Percentiles rank a stretch among this genome's conserved stretches.
phyloP scores from a whole-genome alignment of 2,329 filamentous ascomycete species.

The Fusarium staphyleae region DNA sequence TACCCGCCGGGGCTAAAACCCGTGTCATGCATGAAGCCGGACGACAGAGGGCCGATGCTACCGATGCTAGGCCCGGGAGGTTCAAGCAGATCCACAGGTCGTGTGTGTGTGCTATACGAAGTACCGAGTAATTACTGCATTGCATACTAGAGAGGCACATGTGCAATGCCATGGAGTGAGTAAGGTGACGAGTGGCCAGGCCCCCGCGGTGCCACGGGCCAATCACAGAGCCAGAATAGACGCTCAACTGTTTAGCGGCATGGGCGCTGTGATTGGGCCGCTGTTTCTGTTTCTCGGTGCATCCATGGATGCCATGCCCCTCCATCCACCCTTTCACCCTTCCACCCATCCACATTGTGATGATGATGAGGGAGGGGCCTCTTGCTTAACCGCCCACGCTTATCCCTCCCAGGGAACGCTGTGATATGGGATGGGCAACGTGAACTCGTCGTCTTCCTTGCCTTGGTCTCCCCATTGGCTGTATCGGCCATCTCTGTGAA shows the following conservation, averaged over 20 bases:
- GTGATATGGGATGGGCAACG: constrained; percentile 35
- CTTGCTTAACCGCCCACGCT: constrained; percentile 39
- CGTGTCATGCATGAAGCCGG: constrained; percentile 40
- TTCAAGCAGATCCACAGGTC: constrained; percentile 39
- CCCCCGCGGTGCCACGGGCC: constrained; percentile 35
- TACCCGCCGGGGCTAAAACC: constrained; percentile 43
- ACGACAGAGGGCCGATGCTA: constrained; percentile 32
- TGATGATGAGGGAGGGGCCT: too few relatives aligned
- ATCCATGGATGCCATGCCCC: too few relatives aligned
- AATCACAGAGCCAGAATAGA: constrained; percentile 38
- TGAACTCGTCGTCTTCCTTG: constrained; percentile 36
- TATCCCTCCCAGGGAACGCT: constrained; percentile 18
- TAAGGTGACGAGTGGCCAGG: constrained; percentile 34
- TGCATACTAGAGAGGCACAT: too few relatives aligned
- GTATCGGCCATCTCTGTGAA: constrained; percentile 7
- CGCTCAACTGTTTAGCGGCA: constrained; percentile 31
- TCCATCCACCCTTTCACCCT: too few relatives aligned
- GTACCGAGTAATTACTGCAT: too few relatives aligned
- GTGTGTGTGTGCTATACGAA: too few relatives aligned
- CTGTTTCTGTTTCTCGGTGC: too few relatives aligned
- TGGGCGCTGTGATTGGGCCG: constrained; percentile 16
- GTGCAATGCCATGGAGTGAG: constrained; percentile 18
- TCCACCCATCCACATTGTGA: constrained; percentile 6
- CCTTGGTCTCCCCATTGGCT: constrained; percentile 27
- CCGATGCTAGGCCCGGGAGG: constrained; percentile 30